A percentile compares a stretch with the other conserved stretches of the same genome.
Conservation (phyloP, 148 eudicot genomes). For the Silene latifolia region DNA sequence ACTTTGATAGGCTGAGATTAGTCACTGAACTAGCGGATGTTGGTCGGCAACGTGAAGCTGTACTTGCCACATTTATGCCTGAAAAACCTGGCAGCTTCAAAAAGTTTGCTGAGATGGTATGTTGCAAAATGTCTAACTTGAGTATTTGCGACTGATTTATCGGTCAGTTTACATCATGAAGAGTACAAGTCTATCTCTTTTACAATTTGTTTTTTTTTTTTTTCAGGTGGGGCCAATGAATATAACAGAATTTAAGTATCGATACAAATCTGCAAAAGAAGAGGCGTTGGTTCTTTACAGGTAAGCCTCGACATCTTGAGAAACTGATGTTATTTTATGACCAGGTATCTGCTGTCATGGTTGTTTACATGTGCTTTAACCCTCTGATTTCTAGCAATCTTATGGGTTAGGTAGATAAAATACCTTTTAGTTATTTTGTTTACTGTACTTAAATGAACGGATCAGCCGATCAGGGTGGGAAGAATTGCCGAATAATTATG, state of each 20-base stretch:
- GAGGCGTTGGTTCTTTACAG: constrained; percentile 83
- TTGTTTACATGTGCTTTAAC: not conserved
- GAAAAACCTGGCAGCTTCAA: constrained; percentile 89
- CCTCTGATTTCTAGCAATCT: not conserved
- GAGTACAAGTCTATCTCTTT: not conserved
- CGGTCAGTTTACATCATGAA: not conserved
- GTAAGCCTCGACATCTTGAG: constrained; percentile 28
- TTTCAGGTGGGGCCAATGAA: constrained; percentile 90
- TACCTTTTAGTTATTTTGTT: no score
- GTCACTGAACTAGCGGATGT: constrained; percentile 98
- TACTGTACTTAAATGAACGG: no score
- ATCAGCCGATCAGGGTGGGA: no score
- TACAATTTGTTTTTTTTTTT: constrained; percentile 7
- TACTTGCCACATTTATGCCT: constrained; percentile 88
- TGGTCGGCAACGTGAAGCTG: constrained; percentile 94
- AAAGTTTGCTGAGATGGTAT: constrained; percentile 63
- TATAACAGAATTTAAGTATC: constrained; percentile 89
- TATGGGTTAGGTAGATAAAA: not conserved
- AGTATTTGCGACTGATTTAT: not conserved
- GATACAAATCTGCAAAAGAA: constrained; percentile 54
- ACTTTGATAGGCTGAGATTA: constrained; percentile 89
- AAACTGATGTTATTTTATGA: not conserved
- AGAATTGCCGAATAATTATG: not conserved
- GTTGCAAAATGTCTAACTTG: constrained; percentile 6
- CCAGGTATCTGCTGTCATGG: not conserved